Conservation (phyloP, 1,284 basidiomycete genomes). For the Vanrija sp. region DNA sequence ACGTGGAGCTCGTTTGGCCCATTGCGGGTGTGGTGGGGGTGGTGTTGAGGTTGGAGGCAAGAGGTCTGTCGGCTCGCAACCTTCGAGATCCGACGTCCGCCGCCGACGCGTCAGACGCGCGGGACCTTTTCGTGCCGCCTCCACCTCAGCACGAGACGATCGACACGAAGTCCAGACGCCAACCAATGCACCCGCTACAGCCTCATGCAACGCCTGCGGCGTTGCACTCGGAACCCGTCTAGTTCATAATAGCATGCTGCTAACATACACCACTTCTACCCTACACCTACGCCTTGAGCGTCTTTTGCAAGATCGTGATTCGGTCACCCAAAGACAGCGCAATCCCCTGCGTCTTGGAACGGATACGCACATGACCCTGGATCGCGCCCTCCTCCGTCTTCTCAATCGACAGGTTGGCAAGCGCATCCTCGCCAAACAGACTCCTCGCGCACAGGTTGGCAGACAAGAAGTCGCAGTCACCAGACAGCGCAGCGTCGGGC, state of each 20-base stretch:
- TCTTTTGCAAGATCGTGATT: slow-evolving; percentile 53
- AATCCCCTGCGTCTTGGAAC: slow-evolving; percentile 94
- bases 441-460: slow-evolving; percentile 91
- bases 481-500: slow-evolving; percentile 82
- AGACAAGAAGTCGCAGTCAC: slow-evolving; percentile 88
- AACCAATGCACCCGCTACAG: no score
- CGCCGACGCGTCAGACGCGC: no score
- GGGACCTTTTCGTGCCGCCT: no score
- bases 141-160: no score
- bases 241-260: no score
- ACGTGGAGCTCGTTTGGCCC: slow-evolving; percentile 40
- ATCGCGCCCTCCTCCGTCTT: slow-evolving; percentile 76
- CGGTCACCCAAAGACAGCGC: slow-evolving; percentile 88
- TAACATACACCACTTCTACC: neutral
- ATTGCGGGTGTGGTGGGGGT: slow-evolving; percentile 19
- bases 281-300: slow-evolving; percentile 14
- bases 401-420: slow-evolving; percentile 94
- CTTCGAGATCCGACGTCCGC: no score
- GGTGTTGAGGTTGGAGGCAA: no score
- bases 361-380: slow-evolving; percentile 85
- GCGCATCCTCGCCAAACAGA: slow-evolving; percentile 92
- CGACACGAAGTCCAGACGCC: no score
- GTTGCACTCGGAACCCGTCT: no score
- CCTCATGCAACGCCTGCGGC: no score
- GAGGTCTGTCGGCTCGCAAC: no score